phyloP scores from a whole-genome alignment of 2,329 filamentous ascomycete genomes.

The Stagonosporopsis rhizophila region DNA sequence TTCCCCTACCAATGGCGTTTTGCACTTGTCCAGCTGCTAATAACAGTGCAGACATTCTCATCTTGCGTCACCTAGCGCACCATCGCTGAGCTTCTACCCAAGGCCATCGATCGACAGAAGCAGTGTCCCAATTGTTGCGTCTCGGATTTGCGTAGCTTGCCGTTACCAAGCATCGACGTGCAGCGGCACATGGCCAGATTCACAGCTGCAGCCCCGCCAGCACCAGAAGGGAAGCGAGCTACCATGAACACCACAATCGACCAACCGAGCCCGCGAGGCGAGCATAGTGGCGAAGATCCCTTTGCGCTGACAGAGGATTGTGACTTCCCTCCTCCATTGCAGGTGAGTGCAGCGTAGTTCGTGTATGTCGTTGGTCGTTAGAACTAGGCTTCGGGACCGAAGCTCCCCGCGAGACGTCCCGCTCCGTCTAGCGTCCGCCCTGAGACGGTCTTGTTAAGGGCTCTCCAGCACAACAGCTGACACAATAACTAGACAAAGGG shows the following conservation, averaged over 20 bases:
- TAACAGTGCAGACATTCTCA: background rate
- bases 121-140: background rate
- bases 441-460: background rate
- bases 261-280: background rate
- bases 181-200: conserved; percentile 11
- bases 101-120: background rate
- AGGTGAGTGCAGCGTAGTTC: conserved; percentile 12
- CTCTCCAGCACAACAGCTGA: background rate
- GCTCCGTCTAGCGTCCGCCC: conserved; percentile 20
- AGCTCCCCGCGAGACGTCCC: conserved; percentile 15
- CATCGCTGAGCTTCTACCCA: background rate
- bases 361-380: conserved; percentile 28
- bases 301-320: conserved; percentile 10
- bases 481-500: background rate
- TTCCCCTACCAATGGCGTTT: background rate
- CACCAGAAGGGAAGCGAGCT: background rate
- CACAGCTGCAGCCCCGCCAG: conserved; percentile 3
- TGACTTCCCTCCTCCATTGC: conserved; percentile 8
- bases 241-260: background rate
- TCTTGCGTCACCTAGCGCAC: background rate
- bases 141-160: background rate
- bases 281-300: conserved; percentile 1
- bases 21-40: conserved; percentile 7
- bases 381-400: conserved; percentile 23
- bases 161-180: conserved; percentile 4